A percentile compares a stretch with the other conserved stretches of the same genome.
phyloP scores from a whole-genome alignment of 805 yeast genomes.

The Jamesozyma lodderae region DNA sequence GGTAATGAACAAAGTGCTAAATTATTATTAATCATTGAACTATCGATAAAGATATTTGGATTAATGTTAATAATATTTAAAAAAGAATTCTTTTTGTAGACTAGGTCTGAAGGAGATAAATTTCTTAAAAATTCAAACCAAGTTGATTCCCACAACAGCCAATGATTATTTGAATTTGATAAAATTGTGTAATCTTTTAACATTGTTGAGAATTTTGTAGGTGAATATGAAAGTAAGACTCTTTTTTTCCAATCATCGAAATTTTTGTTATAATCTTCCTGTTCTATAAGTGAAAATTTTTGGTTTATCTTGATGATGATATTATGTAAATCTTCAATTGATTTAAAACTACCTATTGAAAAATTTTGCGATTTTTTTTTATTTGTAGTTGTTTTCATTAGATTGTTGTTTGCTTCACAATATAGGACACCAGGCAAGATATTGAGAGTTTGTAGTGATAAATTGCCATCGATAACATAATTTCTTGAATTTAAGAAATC shows the following conservation, averaged over 20 bases:
- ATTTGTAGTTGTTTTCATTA: not conserved
- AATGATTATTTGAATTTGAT: constrained; percentile 13
- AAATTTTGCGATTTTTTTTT: no score
- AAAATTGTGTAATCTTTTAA: constrained; percentile 6
- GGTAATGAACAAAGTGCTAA: constrained; percentile 16
- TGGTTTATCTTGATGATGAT: constrained; percentile 9
- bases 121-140: constrained; percentile 21
- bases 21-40: constrained; percentile 14
- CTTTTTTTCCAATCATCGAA: constrained; percentile 8
- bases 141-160: constrained; percentile 20
- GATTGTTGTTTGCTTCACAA: constrained; percentile 9
- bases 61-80: not conserved
- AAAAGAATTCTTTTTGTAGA: constrained; percentile 7
- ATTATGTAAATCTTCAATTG: constrained; percentile 12
- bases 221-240: constrained; percentile 5
- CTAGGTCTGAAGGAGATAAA: constrained; percentile 5
- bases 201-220: constrained; percentile 7
- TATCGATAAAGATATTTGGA: constrained; percentile 8
- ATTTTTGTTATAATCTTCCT: not conserved
- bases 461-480: constrained; percentile 3
- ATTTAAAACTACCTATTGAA: constrained; percentile 8
- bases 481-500: constrained; percentile 5
- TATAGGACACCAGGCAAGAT: constrained; percentile 9
- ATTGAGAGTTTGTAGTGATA: constrained; percentile 2
- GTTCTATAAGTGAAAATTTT: constrained; percentile 2